Percentiles rank a stretch among this genome's conserved stretches.
Conservation (phyloP, 345 rosid species). For the Toxicodendron radicans region DNA sequence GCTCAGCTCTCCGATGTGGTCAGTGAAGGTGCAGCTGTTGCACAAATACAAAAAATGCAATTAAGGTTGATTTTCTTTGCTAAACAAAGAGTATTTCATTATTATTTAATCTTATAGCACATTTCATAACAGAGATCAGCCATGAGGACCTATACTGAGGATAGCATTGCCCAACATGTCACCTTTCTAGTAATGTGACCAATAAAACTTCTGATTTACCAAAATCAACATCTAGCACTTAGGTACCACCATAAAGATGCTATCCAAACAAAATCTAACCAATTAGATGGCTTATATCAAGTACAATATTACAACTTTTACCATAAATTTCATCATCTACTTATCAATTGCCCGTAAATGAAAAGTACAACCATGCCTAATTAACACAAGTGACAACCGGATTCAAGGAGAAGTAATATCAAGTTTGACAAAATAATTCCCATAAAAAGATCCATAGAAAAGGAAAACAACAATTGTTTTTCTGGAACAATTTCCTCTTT, state of each 20-base stretch:
- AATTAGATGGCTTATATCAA: background rate
- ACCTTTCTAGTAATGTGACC: background rate
- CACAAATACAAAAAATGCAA: slow-evolving; percentile 13
- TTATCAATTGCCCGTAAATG: background rate
- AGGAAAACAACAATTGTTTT: background rate
- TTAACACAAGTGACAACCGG: background rate
- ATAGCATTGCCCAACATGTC: background rate
- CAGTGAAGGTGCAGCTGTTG: slow-evolving; percentile 67
- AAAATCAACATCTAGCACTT: background rate
- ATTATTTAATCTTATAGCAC: background rate
- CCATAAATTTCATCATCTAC: background rate
- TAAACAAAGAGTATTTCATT: background rate
- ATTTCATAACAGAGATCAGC: background rate
- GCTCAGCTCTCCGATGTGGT: slow-evolving; percentile 59
- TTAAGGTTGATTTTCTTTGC: background rate
- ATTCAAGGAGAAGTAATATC: background rate
- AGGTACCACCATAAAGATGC: background rate
- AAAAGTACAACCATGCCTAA: background rate
- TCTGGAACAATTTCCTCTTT: background rate
- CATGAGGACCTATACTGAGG: background rate
- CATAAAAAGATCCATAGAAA: background rate
- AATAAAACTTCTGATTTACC: background rate
- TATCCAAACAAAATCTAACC: background rate
- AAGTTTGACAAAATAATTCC: background rate
- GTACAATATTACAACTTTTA: background rate